These are phyloP conservation scores for Malassezia slooffiae DNA, from an alignment of 1,284 basidiomycete species.

Conservation along the genomic window DNA sequence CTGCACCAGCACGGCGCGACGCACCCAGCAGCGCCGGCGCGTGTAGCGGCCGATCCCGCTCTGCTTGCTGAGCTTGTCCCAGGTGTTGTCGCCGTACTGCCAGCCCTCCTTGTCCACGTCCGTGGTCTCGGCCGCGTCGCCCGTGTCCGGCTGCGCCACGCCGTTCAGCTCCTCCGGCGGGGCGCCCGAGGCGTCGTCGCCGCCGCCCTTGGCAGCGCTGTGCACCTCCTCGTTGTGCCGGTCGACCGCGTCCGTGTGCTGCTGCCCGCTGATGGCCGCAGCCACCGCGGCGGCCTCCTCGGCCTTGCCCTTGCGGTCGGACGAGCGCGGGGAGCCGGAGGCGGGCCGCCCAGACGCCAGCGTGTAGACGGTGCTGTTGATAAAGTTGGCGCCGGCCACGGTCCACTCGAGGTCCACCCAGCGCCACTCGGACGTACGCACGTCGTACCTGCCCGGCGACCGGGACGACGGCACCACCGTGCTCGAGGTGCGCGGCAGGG, in stretches of 20 bases:
- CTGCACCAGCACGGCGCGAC: slow-evolving; percentile 47
- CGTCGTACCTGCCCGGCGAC: slow-evolving; percentile 26
- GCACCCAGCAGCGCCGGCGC: slow-evolving; percentile 47
- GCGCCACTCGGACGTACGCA: slow-evolving; percentile 46
- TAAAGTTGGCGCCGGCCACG: slow-evolving; percentile 35
- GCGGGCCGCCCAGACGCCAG: neutral
- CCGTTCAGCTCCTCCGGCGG: slow-evolving; percentile 3
- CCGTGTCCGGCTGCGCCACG: neutral
- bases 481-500: slow-evolving; percentile 47
- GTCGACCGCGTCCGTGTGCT: slow-evolving; percentile 5
- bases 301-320: neutral
- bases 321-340: too few relatives aligned
- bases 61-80: slow-evolving; percentile 66
- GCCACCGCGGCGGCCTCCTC: neutral
- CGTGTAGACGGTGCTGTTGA: slow-evolving; percentile 11
- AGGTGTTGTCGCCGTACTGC: slow-evolving; percentile 91
- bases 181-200: too few relatives aligned
- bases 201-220: neutral
- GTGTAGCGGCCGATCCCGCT: slow-evolving; percentile 66
- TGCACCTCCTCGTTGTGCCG: neutral
- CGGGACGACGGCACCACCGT: slow-evolving; percentile 37
- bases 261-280: too few relatives aligned
- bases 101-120: slow-evolving; percentile 75
- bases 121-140: slow-evolving; percentile 22
- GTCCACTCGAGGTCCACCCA: slow-evolving; percentile 50